Base-by-base conservation (phyloP, 495 filamentous ascomycete genomes). In the Hypoxylon subgilvum region DNA sequence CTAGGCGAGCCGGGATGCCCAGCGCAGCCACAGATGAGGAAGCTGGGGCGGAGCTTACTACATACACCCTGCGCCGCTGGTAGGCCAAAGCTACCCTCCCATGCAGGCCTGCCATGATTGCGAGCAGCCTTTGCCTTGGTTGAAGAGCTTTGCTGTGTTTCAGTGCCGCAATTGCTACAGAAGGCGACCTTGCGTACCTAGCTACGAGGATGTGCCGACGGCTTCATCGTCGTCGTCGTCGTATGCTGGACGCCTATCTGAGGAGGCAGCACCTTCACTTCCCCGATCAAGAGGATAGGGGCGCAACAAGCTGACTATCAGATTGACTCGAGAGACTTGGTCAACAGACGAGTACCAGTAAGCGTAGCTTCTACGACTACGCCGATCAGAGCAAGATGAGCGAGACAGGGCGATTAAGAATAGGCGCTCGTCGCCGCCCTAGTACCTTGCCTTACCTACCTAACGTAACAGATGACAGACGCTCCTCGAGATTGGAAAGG, bases 41-140 rank as follows among this genome's bases (percentile, higher is more conserved):
- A 31, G 42, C 23, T 41, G 18, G 12, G 34, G 32, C 8, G 23
- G 41, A 32, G 61, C 61, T 64, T 64, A 64, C 61, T 64, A 55
- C 32, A 34, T n/a, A n/a, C n/a, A n/a, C n/a, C 49, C 34, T 41
- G 48, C 19, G 42, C 50, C 48, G 42, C 23, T 34, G 13, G 25
- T 17, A 12, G 4, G 31, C 47, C 31, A 43, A 25, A 13, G 18
- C 17, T 8, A 17, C 22, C 17, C 31, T 34, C 31, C 22, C 10
- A 17, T 47, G 19, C 44, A 22, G 30, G 28, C 30, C 30, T 47
- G 14, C 44, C 18, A 27, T 10, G 30, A 23, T 18, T 31, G 12
- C 10, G 22, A 6, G 16, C 10, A 43, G 19, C 22, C n/a, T 3
- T 1, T 21, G 10, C 23, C 13, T 13, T 35, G 14, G 2, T 38